These are phyloP conservation scores for Kazachstania psychrophila DNA, from an alignment of 805 yeast species.

Conservation along the genomic window DNA sequence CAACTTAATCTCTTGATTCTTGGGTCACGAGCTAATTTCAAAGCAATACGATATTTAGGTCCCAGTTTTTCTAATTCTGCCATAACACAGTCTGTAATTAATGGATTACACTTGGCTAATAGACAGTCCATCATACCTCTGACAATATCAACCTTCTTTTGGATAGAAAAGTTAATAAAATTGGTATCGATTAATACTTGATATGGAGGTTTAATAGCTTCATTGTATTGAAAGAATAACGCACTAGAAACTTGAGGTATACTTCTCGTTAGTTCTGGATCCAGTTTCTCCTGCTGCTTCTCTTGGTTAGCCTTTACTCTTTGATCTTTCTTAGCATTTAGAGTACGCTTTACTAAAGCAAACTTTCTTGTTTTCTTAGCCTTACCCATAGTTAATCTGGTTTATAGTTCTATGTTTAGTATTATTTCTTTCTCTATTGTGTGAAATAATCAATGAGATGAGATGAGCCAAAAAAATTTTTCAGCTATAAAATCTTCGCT, in stretches of 20 bases:
- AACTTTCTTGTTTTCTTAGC: constrained; percentile 96
- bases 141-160: constrained; percentile 89
- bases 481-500: no score
- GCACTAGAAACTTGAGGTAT: constrained; percentile 95
- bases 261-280: constrained; percentile 65
- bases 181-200: constrained; percentile 94
- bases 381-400: constrained; percentile 61
- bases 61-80: constrained; percentile 96
- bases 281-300: constrained; percentile 40
- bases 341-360: constrained; percentile 79
- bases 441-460: not conserved
- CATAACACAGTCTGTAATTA: constrained; percentile 94
- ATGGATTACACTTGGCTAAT: constrained; percentile 90
- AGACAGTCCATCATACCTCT: constrained; percentile 95
- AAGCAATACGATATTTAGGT: constrained; percentile 87
- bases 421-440: not conserved
- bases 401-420: not conserved
- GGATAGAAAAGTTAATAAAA: constrained; percentile 92
- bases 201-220: constrained; percentile 95
- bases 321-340: constrained; percentile 59
- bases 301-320: constrained; percentile 38
- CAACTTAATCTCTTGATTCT: constrained; percentile 80
- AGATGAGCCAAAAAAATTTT: constrained; percentile 1
- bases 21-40: constrained; percentile 88
- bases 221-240: constrained; percentile 86